Evolutionary conservation across 1,139 yeast species (phyloP).

Genomic region (Taphrina sp.): DNA sequence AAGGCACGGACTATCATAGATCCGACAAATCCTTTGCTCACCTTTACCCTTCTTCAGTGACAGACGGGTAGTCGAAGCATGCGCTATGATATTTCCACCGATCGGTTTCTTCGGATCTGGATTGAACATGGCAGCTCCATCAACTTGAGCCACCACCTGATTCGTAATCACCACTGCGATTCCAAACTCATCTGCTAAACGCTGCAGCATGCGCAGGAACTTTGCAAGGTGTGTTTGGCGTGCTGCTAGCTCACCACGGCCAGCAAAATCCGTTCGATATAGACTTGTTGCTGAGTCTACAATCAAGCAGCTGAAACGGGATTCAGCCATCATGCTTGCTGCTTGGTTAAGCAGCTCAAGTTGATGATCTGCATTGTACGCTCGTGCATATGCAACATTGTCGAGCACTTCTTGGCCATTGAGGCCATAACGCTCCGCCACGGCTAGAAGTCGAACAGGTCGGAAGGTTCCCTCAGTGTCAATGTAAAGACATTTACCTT

Average conservation of each 20-base stretch:
- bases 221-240: constrained; percentile 93
- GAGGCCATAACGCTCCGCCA: constrained; percentile 87
- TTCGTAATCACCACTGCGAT: constrained; percentile 97
- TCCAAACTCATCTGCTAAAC: constrained; percentile 96
- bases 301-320: constrained; percentile 69
- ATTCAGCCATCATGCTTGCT: constrained; percentile 93
- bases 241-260: constrained; percentile 94
- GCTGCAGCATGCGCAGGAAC: constrained; percentile 84
- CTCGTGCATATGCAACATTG: constrained; percentile 96
- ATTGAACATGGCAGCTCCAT: constrained; percentile 81
- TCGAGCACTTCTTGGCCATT: constrained; percentile 94
- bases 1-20: constrained; percentile 90
- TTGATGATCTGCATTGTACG: constrained; percentile 96
- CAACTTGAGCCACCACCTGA: constrained; percentile 98
- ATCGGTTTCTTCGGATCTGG: constrained; percentile 99
- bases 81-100: constrained; percentile 98
- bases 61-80: constrained; percentile 88
- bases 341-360: constrained; percentile 82
- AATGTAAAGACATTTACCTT: constrained; percentile 92
- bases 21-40: constrained; percentile 88
- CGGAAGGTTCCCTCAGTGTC: constrained; percentile 98
- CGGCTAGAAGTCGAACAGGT: constrained; percentile 83
- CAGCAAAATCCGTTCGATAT: constrained; percentile 91
- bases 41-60: constrained; percentile 87
- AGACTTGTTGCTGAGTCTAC: constrained; percentile 97